Conservation (phyloP, 345 rosid genomes). For the Anacardium occidentale region DNA sequence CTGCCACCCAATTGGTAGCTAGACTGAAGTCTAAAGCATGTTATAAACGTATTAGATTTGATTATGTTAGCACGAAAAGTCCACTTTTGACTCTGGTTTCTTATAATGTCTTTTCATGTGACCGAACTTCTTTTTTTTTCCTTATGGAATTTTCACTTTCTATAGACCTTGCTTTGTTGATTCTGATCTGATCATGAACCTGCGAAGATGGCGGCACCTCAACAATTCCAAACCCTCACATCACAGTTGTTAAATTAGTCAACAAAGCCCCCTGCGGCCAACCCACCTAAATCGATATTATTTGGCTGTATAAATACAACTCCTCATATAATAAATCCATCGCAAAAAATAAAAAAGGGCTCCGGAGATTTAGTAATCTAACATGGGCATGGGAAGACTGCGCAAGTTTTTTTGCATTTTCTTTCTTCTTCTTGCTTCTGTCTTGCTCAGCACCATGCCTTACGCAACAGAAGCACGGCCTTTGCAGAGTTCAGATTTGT, state of each 20-base stretch:
- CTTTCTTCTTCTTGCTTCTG: slow-evolving; percentile 20
- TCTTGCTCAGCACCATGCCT: slow-evolving; percentile 12
- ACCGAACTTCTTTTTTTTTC: not conserved
- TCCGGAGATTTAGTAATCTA: not conserved
- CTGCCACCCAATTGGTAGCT: not conserved
- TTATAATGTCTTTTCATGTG: not conserved
- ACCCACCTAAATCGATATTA: not conserved
- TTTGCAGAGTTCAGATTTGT: slow-evolving; percentile 14
- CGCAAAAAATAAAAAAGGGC: not conserved
- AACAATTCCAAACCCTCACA: slow-evolving; percentile 2
- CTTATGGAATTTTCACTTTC: slow-evolving; percentile 10
- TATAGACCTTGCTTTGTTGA: slow-evolving; percentile 7
- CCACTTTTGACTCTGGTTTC: not conserved
- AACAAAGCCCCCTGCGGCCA: slow-evolving; percentile 8
- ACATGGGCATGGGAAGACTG: slow-evolving; percentile 19
- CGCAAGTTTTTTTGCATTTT: slow-evolving; percentile 8
- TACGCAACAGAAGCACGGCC: slow-evolving; percentile 28
- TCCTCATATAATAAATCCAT: not conserved
- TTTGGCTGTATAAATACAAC: slow-evolving; percentile 26
- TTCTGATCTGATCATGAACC: slow-evolving; percentile 8
- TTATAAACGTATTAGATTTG: slow-evolving; percentile 1
- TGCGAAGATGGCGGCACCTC: slow-evolving; percentile 26
- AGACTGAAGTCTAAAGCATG: not conserved
- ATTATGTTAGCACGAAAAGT: not conserved
- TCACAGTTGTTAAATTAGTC: slow-evolving; percentile 1